A percentile compares a stretch with the other conserved stretches of the same genome.
phyloP scores from a whole-genome alignment of 192 early-diverging fungal species.

The Fimicolochytrium jonesii region DNA sequence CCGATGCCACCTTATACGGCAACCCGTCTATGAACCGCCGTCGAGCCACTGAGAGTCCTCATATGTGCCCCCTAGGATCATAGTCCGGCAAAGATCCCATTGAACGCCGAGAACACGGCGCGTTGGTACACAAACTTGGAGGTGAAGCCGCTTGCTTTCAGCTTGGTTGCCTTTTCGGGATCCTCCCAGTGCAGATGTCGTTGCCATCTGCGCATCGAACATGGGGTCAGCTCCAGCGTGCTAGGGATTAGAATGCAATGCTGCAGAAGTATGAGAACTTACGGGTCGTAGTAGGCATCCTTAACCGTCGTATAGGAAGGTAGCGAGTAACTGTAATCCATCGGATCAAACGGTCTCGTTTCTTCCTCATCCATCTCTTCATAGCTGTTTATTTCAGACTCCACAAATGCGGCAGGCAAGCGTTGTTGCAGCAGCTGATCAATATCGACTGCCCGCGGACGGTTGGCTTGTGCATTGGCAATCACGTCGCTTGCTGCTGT shows the following conservation, averaged over 20 bases:
- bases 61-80: too few relatives aligned
- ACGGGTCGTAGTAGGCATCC: conserved; percentile 50
- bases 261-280: conserved; percentile 13
- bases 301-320: conserved; percentile 24
- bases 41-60: too few relatives aligned
- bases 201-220: neutral
- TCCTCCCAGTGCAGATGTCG: conserved; percentile 10
- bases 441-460: conserved; percentile 19
- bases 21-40: too few relatives aligned
- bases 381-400: conserved; percentile 3
- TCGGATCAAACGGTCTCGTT: conserved; percentile 45
- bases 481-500: conserved; percentile 22
- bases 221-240: too few relatives aligned
- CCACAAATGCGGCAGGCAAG: conserved; percentile 2
- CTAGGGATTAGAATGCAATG: neutral
- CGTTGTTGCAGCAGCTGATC: conserved; percentile 10
- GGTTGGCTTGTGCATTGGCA: conserved; percentile 16
- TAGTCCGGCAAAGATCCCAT: conserved; percentile 28
- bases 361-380: conserved; percentile 21
- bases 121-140: conserved; percentile 40
- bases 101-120: conserved; percentile 31
- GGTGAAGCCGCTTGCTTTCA: conserved; percentile 42
- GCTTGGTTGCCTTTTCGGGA: conserved; percentile 16
- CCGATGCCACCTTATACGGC: too few relatives aligned
- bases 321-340: conserved; percentile 47